Conservation (phyloP, 805 yeast genomes). For the Blastobotrys americana region DNA sequence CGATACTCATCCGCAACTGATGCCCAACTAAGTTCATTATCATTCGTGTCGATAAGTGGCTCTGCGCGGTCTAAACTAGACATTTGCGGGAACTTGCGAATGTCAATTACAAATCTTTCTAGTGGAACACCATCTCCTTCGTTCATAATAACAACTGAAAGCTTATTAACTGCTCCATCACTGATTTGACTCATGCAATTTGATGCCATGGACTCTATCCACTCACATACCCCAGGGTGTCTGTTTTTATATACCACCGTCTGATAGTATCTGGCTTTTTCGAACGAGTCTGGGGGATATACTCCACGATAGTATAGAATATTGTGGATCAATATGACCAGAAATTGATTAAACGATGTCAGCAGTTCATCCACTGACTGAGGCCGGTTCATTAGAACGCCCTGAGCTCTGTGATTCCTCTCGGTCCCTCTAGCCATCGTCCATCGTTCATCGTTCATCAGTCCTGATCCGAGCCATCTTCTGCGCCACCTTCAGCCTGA, state of each 20-base stretch:
- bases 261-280: constrained; percentile 37
- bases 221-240: constrained; percentile 42
- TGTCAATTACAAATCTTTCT: constrained; percentile 37
- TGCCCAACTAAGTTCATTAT: too few relatives aligned
- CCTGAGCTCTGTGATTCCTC: too few relatives aligned
- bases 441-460: too few relatives aligned
- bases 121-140: constrained; percentile 24
- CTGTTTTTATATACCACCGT: constrained; percentile 37
- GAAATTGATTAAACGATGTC: constrained; percentile 39
- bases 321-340: constrained; percentile 47
- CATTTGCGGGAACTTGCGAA: constrained; percentile 28
- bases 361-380: constrained; percentile 17
- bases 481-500: too few relatives aligned
- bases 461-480: too few relatives aligned
- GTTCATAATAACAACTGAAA: constrained; percentile 36
- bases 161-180: constrained; percentile 28
- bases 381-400: too few relatives aligned
- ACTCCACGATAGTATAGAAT: constrained; percentile 46
- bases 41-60: constrained; percentile 17
- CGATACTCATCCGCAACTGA: constrained; percentile 28
- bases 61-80: constrained; percentile 17
- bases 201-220: constrained; percentile 35
- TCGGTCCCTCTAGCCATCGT: too few relatives aligned
- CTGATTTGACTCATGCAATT: constrained; percentile 19
- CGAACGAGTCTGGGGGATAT: constrained; percentile 48